phyloP scores from a whole-genome alignment of 495 filamentous ascomycete species.

The Pyrenopolyporus hunteri region DNA sequence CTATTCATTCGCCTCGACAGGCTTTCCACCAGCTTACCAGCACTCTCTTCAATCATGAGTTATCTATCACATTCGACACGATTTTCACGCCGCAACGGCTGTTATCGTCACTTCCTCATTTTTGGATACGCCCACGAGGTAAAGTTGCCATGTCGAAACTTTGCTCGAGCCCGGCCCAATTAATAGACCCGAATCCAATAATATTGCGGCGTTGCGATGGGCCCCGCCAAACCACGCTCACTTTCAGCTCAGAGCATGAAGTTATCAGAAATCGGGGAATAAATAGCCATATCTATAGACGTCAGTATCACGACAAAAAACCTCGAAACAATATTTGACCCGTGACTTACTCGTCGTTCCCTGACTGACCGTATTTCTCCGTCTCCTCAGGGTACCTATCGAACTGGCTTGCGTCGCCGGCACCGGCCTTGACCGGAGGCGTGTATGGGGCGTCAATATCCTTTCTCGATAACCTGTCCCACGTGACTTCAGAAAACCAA shows the following conservation, averaged over 20 bases:
- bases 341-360: conserved; percentile 79
- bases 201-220: neutral
- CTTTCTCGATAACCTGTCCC: conserved; percentile 90
- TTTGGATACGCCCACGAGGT: neutral
- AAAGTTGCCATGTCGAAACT: neutral
- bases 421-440: conserved; percentile 90
- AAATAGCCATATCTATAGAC: conserved; percentile 66
- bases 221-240: conserved; percentile 1
- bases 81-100: neutral
- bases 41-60: conserved; percentile 10
- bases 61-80: conserved; percentile 7
- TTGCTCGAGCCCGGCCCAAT: conserved; percentile 8
- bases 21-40: neutral
- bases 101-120: conserved; percentile 4
- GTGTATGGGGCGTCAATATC: conserved; percentile 99
- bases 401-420: conserved; percentile 95
- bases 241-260: neutral
- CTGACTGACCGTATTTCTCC: conserved; percentile 80
- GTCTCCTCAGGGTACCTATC: conserved; percentile 97
- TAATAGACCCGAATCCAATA: conserved; percentile 5
- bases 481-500: conserved; percentile 98
- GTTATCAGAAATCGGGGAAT: conserved; percentile 72
- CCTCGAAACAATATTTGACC: conserved; percentile 18
- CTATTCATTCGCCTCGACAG: neutral
- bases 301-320: conserved; percentile 27